Conservation (phyloP, 139 green algal genomes). For the Haematococcus sp. region DNA sequence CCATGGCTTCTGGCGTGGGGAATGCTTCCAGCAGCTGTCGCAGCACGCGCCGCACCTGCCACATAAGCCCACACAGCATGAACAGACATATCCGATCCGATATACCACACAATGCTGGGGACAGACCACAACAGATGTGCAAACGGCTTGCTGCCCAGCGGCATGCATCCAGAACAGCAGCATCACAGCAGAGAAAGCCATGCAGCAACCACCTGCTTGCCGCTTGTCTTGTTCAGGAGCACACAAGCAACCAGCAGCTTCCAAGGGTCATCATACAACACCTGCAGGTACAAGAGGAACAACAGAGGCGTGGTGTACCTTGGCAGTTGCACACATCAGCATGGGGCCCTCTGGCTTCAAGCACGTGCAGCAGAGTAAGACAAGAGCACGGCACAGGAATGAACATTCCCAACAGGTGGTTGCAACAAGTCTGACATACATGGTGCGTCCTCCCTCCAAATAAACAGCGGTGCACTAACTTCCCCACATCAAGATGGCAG, state of each 20-base stretch:
- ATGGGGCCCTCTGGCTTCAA: no score
- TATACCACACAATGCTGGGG: no score
- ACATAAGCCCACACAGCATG: neutral
- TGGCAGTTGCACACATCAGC: no score
- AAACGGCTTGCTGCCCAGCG: neutral
- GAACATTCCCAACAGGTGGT: no score
- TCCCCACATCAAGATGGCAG: neutral
- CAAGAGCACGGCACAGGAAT: no score
- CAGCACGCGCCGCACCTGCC: constrained; percentile 81
- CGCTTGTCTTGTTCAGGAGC: constrained; percentile 72
- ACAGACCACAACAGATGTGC: neutral
- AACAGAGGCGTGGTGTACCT: neutral
- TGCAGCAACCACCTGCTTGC: constrained; percentile 44
- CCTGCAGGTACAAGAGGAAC: constrained; percentile 5
- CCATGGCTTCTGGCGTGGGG: constrained; percentile 62
- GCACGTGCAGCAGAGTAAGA: no score
- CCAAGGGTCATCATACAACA: constrained; percentile 88
- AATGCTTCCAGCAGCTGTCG: constrained; percentile 75
- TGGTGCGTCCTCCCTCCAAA: no score
- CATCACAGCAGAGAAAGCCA: neutral
- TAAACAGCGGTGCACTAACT: no score
- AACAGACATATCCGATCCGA: no score
- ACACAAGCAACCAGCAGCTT: constrained; percentile 77
- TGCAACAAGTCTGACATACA: no score
- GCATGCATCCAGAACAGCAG: no score